Evolutionary conservation across 176 grass and related monocot genomes (phyloP).

Genomic region (Rhynchospora tenuis): DNA sequence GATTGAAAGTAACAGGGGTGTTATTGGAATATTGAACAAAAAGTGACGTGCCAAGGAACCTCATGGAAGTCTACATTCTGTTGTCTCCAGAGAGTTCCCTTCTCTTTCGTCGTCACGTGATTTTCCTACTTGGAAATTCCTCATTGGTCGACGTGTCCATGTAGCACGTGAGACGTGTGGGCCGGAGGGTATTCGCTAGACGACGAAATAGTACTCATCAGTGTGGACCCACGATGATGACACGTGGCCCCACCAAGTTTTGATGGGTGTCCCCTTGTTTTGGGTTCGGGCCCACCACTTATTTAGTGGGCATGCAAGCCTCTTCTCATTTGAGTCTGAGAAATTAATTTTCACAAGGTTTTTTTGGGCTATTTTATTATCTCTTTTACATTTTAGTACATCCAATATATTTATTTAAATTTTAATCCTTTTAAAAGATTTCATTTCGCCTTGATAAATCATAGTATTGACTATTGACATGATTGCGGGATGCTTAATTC

Average conservation of each 20-base stretch:
- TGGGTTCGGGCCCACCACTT: neutral
- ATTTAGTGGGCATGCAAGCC: neutral
- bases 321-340: neutral
- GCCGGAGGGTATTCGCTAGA: conserved; percentile 1
- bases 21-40: neutral
- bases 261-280: neutral
- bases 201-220: conserved; percentile 14
- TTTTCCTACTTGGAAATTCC: neutral
- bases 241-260: conserved; percentile 20
- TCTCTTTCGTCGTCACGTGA: neutral
- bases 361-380: neutral
- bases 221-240: neutral
- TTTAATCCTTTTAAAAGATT: too few relatives aligned
- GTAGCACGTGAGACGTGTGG: conserved; percentile 15
- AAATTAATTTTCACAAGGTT: neutral
- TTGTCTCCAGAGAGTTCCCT: neutral
- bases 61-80: neutral
- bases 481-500: too few relatives aligned
- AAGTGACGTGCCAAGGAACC: neutral
- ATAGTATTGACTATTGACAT: too few relatives aligned
- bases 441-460: too few relatives aligned
- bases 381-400: neutral
- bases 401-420: neutral
- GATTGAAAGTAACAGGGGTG: neutral
- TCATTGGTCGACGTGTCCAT: neutral